Percentiles rank a stretch among this genome's conserved stretches.
phyloP scores from a whole-genome alignment of 1,284 basidiomycete species.

The Veloporphyrellus conicus region DNA sequence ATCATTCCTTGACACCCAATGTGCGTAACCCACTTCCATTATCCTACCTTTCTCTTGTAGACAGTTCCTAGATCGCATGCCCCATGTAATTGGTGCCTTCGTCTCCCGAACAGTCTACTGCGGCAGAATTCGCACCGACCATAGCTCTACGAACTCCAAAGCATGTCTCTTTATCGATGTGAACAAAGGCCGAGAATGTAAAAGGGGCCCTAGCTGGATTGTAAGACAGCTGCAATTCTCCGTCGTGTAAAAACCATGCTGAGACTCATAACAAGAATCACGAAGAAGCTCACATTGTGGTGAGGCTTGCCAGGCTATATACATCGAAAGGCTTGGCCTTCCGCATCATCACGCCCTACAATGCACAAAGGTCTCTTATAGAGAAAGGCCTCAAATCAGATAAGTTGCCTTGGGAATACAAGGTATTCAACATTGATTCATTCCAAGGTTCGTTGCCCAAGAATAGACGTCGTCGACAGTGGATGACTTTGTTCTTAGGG shows the following conservation, averaged over 20 bases:
- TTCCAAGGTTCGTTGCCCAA: constrained; percentile 49
- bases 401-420: constrained; percentile 49
- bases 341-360: constrained; percentile 47
- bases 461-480: constrained; percentile 18
- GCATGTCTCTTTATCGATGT: constrained; percentile 32
- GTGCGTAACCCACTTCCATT: constrained; percentile 29
- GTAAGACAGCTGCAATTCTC: constrained; percentile 15
- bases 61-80: constrained; percentile 46
- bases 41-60: background rate
- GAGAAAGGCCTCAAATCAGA: constrained; percentile 44
- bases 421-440: constrained; percentile 60
- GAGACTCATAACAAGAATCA: constrained; percentile 15
- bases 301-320: constrained; percentile 21
- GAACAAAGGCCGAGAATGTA: constrained; percentile 21
- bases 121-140: constrained; percentile 22
- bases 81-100: constrained; percentile 43
- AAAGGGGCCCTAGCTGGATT: constrained; percentile 24
- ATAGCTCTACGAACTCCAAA: constrained; percentile 3
- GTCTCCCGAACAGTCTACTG: constrained; percentile 46
- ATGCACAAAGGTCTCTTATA: constrained; percentile 54
- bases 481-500: constrained; percentile 22
- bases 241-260: background rate
- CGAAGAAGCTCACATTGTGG: constrained; percentile 26
- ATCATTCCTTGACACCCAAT: constrained; percentile 42
- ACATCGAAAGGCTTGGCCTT: constrained; percentile 8